Evolutionary conservation across 768 basidiomycete species (phyloP), one percentile per base, ranked within the genome.

Genomic region (Nidularia pulvinata): DNA sequence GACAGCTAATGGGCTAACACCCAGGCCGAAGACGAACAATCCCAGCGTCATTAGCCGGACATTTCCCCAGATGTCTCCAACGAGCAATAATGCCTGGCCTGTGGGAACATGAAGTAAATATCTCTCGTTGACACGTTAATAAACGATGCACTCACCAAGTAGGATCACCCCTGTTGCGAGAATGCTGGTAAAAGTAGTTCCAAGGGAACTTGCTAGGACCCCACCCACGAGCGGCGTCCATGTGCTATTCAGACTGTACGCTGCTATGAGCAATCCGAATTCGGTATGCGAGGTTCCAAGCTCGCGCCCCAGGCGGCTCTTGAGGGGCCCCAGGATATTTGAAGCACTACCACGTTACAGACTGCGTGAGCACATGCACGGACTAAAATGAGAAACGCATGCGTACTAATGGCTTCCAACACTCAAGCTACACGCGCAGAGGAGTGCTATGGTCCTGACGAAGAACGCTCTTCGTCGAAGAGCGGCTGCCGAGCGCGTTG

Each of bases 151-250:
- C 57, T 55, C 58, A 80, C 87, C 83, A 4, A 84, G 51, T 55
- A 91, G 79, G 19, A 93, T 85, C 22, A 88, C 73, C 1, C 86
- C 82, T 0, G 91, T 94, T 1, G 92, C 89, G 13, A 89, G 67
- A 46, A 93, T 86, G 52, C 88, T 84, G 0, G 84, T 82, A 32
- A 76, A 66, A 0, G 89, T 89, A 2, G 90, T 91, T 22, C 91
- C 91, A 1, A 91, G 74, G 50, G 77, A 80, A 60, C 81, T 85
- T 7, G 85, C 84, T 42, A 92, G 73, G 4, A 93, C 51, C 2
- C 91, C 91, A 6, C 86, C 89, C 2, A 93, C 76, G 5, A 93
- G 78, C 0, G 91, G 92, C 6, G 92, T 94, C 78, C 78, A 79
- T 50, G 80, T 80, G 56, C 76, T 84, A 64, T 92, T 91, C 35